These are phyloP conservation scores for Mucor indicus DNA, from an alignment of 371 early-diverging fungal species.

Conservation along the genomic window DNA sequence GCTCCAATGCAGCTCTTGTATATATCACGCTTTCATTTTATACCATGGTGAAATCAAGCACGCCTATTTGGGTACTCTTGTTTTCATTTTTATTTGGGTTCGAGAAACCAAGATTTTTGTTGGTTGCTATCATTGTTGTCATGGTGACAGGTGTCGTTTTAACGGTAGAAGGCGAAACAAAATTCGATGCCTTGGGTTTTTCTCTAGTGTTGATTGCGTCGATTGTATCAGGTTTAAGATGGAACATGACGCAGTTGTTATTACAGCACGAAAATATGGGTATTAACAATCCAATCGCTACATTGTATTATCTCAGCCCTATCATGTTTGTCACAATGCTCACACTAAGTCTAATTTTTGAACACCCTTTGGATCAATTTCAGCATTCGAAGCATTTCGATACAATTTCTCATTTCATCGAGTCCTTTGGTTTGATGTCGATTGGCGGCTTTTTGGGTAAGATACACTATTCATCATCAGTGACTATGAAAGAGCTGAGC, in stretches of 20 bases:
- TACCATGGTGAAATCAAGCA: conserved; percentile 90
- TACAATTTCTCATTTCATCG: conserved; percentile 27
- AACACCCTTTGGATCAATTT: conserved; percentile 55
- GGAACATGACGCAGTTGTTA: conserved; percentile 84
- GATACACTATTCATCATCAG: neutral
- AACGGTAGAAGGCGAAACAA: conserved; percentile 76
- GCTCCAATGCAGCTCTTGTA: conserved; percentile 80
- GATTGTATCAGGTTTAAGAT: conserved; percentile 74
- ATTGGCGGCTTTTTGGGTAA: conserved; percentile 70
- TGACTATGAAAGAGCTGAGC: neutral
- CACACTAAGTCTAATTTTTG: conserved; percentile 48
- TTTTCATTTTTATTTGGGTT: conserved; percentile 88
- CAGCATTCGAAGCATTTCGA: conserved; percentile 44
- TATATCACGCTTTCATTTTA: conserved; percentile 86
- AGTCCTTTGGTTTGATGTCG: conserved; percentile 53
- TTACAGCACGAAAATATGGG: conserved; percentile 61
- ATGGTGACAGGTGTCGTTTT: conserved; percentile 82
- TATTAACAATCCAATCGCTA: conserved; percentile 77
- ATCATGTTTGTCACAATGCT: conserved; percentile 61
- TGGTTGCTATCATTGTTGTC: conserved; percentile 69
- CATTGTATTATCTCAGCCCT: conserved; percentile 67
- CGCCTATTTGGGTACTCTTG: conserved; percentile 82
- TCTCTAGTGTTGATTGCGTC: conserved; percentile 67
- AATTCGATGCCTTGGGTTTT: conserved; percentile 69
- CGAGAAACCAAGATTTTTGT: conserved; percentile 63